Base-by-base conservation (phyloP, 2,329 filamentous ascomycete genomes). In the Xylariaceae sp. region DNA sequence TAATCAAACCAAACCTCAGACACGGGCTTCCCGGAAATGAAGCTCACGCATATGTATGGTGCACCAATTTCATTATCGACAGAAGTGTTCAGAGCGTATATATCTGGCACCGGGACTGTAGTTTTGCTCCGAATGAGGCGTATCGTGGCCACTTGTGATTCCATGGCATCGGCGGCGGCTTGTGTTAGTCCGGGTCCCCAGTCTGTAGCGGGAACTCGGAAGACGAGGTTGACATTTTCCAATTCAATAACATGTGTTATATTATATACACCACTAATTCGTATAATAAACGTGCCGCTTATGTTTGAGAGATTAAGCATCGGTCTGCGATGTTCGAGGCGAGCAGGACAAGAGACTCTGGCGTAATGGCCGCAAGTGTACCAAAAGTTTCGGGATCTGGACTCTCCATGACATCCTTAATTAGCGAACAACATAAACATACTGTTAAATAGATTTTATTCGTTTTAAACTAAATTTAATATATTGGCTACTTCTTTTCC, bases 11-110 rank as follows among this genome's bases (percentile, higher is more conserved):
- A 43, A 43, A 43, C 26, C 41, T 33, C 16, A 33, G 41, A 43
- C 27, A 33, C 41, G 26, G 26, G 26, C 16, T 32, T 43, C 16
- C 41, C 41, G 20, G 41, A 18, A 20, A 43, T 21, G 41, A 32
- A 43, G 41, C 41, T 43, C 41, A 43, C 33, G 41, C 41, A 43
- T 43, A 43, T 4, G 15, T 43, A 43, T 43, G 41, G 41, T 43
- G 41, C 41, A 43, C 41, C 41, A 33, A 43, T 43, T 27, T 32
- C 41, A 10, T 43, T 43, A 33, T 32, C 7, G 41, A 33, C 26
- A 30, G 41, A 32, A 16, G 41, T 43, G 27, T 43, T 27, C 23
- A 43, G 15, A 24, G 41, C 41, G 26, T 43, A 43, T 30, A 43
- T 43, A 16, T 43, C 41, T 20, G 41, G 41, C 41, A 43, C 41